Percentiles rank a stretch among this genome's conserved stretches.
Conservation (phyloP, 1,284 basidiomycete genomes). For the Pseudozyma thailandica region DNA sequence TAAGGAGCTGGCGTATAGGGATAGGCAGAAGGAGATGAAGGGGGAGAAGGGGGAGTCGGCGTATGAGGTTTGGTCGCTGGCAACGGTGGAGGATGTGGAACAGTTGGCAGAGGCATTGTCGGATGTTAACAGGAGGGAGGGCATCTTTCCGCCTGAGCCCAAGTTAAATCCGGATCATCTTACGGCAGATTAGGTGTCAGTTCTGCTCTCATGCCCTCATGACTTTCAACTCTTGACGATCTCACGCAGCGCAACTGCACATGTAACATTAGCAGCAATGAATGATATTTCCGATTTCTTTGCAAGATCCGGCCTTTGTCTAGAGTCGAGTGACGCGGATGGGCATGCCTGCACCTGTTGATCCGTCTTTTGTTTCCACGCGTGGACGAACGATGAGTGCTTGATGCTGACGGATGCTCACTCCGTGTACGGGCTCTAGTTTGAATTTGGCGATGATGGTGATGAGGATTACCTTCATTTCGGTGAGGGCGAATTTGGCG, state of each 20-base stretch:
- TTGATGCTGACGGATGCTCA: constrained; percentile 36
- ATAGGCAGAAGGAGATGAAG: constrained; percentile 28
- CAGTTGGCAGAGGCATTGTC: constrained; percentile 44
- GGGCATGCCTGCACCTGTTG: constrained; percentile 32
- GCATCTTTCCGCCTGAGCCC: constrained; percentile 16
- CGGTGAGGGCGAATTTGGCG: constrained; percentile 47
- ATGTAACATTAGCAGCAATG: not conserved
- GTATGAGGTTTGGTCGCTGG: constrained; percentile 62
- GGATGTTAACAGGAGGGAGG: constrained; percentile 19
- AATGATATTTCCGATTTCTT: no score
- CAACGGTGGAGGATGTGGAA: constrained; percentile 59
- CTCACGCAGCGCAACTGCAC: not conserved
- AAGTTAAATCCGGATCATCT: constrained; percentile 27
- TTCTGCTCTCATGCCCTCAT: not conserved
- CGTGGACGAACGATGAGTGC: constrained; percentile 47
- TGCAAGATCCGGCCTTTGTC: not conserved
- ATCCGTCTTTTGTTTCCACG: constrained; percentile 16
- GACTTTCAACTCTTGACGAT: not conserved
- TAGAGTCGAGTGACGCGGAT: constrained; percentile 27
- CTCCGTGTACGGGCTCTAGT: constrained; percentile 26
- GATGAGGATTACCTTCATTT: constrained; percentile 51
- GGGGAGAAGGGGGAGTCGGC: constrained; percentile 17
- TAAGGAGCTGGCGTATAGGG: constrained; percentile 62
- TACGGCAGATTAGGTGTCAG: constrained; percentile 16
- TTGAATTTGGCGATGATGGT: constrained; percentile 29